Base-by-base conservation (phyloP, 1,284 basidiomycete genomes). In the Irpex lacteus region DNA sequence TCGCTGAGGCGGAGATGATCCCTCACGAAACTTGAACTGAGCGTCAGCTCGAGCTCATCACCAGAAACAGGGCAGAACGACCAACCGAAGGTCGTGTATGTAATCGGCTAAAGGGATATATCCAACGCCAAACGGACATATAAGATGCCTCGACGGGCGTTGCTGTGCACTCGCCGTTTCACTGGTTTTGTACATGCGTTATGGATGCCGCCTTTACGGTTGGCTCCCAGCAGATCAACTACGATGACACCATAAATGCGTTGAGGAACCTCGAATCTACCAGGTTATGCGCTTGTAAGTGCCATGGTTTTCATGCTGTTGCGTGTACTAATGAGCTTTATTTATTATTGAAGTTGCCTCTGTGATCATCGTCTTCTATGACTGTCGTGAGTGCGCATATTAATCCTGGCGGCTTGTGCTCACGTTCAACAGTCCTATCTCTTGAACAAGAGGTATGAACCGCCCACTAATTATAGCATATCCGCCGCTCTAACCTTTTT, bases 291-390 rank as follows among this genome's bases (percentile, higher is more conserved):
- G 57, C 61, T 19, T 65, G 66, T 67, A 50, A 63, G 66, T 63
- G 3, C 3, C n/a, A 21, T 59, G 36, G 1, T 38, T 36, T 34
- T 50, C 19, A n/a, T 26, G 26, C 26, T 26, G 4, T 13, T 18
- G 5, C 32, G 38, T 47, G 13, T 21, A 21, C 18, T 53, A 32
- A 8, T 36, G n/a, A 38, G n/a, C 40, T 8, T n/a, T 8, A 13
- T 36, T 21, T 52, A 15, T 4, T 36, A 18, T 21, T 18, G 11
- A n/a, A 57, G 54, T 62, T 56, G 69, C 66, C 11, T 65, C 65
- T 40, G 70, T 69, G 2, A 70, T 68, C 19, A 68, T 72, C 26
- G 72, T 73, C 26, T 58, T 71, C 32, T 73, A 72, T 63, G 72
- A 73, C 65, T 69, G 68, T 62, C 57, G 72, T 71, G 53, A 63